Conservation (phyloP, 495 filamentous ascomycete species). For the Staphylotrichum tortipilum region DNA sequence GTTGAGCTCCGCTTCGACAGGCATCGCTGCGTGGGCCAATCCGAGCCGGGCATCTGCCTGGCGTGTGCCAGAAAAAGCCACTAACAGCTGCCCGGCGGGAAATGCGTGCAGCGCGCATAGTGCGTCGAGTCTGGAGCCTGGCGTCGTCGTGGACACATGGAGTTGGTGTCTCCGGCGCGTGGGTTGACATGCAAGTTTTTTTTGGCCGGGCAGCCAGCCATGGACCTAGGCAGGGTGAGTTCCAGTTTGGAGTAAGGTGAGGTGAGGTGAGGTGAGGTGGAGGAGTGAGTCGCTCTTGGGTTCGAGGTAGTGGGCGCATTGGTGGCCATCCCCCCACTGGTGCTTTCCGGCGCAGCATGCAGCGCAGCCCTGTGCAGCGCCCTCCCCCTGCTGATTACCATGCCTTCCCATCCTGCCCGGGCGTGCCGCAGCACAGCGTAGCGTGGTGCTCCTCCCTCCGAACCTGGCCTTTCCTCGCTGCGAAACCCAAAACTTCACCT, state of each 20-base stretch:
- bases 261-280: no score
- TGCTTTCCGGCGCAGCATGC: constrained; percentile 9
- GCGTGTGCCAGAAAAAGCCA: background rate
- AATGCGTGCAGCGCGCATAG: no score
- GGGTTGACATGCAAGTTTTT: constrained; percentile 17
- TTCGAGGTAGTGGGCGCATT: no score
- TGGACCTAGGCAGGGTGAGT: no score
- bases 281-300: no score
- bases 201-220: background rate
- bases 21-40: constrained; percentile 6
- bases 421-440: constrained; percentile 12
- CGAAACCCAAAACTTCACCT: constrained; percentile 18
- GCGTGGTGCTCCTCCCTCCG: no score
- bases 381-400: constrained; percentile 15
- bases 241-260: no score
- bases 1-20: background rate
- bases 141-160: no score
- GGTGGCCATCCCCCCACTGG: no score
- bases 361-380: constrained; percentile 10
- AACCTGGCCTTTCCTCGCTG: constrained; percentile 15
- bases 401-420: constrained; percentile 11
- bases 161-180: no score
- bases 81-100: constrained; percentile 3
- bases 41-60: background rate
- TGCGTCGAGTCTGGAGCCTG: no score